Evolutionary conservation across 352 stramenopile genomes (phyloP).

Genomic region (Globisporangium polare): DNA sequence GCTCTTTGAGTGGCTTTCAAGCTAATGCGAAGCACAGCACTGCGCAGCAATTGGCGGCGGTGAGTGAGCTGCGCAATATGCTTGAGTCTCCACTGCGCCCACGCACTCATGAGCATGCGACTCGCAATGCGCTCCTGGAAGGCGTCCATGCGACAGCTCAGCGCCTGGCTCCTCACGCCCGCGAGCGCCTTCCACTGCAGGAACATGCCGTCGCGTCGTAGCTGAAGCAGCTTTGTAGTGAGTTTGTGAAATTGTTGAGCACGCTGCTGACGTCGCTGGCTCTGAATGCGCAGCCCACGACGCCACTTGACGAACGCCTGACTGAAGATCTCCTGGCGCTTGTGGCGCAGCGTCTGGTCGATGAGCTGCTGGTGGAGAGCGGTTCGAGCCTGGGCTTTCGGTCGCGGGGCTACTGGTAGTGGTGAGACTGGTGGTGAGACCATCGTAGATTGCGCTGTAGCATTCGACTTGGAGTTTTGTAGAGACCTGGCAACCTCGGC

Average conservation of each 20-base stretch:
- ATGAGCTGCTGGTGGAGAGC: conserved; percentile 60
- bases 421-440: background rate
- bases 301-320: conserved; percentile 49
- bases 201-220: conserved; percentile 38
- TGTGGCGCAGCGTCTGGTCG: conserved; percentile 38
- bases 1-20: background rate
- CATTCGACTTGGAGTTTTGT: background rate
- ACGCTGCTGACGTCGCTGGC: conserved; percentile 31
- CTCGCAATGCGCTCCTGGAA: conserved; percentile 30
- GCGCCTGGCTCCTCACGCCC: conserved; percentile 22
- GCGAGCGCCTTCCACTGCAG: conserved; percentile 28
- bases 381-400: conserved; percentile 17
- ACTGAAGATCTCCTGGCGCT: conserved; percentile 35
- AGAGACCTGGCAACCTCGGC: background rate
- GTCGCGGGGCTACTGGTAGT: background rate
- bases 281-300: conserved; percentile 49
- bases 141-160: conserved; percentile 40
- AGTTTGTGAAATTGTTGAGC: conserved; percentile 24
- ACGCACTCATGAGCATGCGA: conserved; percentile 22
- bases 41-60: background rate
- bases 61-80: background rate
- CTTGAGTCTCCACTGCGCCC: conserved; percentile 20
- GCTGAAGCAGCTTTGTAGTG: conserved; percentile 13
- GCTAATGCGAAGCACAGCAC: background rate
- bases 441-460: background rate